phyloP scores from a whole-genome alignment of 108 stramenopile species.

The Nannochloropsis granulata region DNA sequence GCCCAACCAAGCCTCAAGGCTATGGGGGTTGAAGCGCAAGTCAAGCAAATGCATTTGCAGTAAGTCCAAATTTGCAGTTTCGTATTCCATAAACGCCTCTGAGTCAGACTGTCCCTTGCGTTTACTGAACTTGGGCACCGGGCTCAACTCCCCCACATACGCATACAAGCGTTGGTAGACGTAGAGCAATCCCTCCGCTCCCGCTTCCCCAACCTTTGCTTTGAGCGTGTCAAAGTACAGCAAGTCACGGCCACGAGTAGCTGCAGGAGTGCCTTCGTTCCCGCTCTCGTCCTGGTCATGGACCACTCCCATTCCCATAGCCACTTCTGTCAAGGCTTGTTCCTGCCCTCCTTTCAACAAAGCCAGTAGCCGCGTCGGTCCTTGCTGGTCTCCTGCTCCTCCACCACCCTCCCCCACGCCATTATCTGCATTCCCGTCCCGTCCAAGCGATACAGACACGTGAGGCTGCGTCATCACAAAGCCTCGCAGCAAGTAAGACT shows the following conservation, averaged over 20 bases:
- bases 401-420: background rate
- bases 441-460: background rate
- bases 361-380: background rate
- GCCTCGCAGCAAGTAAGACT: background rate
- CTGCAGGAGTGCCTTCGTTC: background rate
- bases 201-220: background rate
- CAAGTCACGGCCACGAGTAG: background rate
- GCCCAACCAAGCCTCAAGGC: background rate
- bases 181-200: background rate
- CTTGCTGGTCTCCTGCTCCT: too few species aligned
- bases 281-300: too few species aligned
- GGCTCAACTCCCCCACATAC: background rate
- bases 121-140: background rate
- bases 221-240: background rate
- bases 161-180: background rate
- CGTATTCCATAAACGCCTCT: background rate
- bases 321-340: background rate
- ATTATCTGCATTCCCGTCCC: too few species aligned
- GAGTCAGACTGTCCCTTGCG: background rate
- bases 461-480: background rate
- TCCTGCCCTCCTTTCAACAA: background rate
- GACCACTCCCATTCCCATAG: background rate
- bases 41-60: background rate
- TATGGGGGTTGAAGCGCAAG: background rate
- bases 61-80: background rate